Evolutionary conservation across 352 stramenopile genomes (phyloP).

Genomic region (Aphanomyces astaci): DNA sequence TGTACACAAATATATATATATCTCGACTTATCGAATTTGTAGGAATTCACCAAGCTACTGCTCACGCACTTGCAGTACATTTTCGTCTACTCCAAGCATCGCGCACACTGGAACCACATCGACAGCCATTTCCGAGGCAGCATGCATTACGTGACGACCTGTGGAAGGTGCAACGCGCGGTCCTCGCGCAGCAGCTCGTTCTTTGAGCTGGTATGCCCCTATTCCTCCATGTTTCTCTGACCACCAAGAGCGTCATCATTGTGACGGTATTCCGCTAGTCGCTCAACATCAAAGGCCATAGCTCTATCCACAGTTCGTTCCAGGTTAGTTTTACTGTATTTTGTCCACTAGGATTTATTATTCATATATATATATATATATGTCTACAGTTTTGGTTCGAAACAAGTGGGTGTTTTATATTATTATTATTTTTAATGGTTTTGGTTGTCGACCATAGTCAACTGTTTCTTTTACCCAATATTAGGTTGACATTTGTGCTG

Average conservation of each 20-base stretch:
- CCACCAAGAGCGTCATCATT: not conserved
- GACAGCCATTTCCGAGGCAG: slow-evolving; percentile 71
- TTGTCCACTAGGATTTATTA: too few relatives aligned
- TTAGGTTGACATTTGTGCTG: too few relatives aligned
- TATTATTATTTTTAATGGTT: too few relatives aligned
- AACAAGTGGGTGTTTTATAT: too few relatives aligned
- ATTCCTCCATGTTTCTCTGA: not conserved
- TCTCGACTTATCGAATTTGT: slow-evolving; percentile 12
- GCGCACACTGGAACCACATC: slow-evolving; percentile 53
- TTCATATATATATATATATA: too few relatives aligned
- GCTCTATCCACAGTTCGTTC: slow-evolving; percentile 44
- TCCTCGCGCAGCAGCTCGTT: slow-evolving; percentile 62
- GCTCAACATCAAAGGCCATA: slow-evolving; percentile 78
- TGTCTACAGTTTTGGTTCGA: too few relatives aligned
- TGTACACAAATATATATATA: slow-evolving; percentile 29
- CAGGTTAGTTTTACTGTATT: not conserved
- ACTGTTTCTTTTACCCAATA: too few relatives aligned
- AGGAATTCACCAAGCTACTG: slow-evolving; percentile 86
- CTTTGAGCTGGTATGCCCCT: slow-evolving; percentile 61
- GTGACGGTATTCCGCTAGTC: slow-evolving; percentile 30
- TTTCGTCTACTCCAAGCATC: slow-evolving; percentile 53
- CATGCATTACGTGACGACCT: slow-evolving; percentile 82
- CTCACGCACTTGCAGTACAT: slow-evolving; percentile 68
- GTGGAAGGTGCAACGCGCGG: slow-evolving; percentile 53
- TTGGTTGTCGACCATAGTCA: too few relatives aligned